These are phyloP conservation scores for Rhodamnia rubescens DNA, from an alignment of 345 rosid species.

Conservation along the genomic window DNA sequence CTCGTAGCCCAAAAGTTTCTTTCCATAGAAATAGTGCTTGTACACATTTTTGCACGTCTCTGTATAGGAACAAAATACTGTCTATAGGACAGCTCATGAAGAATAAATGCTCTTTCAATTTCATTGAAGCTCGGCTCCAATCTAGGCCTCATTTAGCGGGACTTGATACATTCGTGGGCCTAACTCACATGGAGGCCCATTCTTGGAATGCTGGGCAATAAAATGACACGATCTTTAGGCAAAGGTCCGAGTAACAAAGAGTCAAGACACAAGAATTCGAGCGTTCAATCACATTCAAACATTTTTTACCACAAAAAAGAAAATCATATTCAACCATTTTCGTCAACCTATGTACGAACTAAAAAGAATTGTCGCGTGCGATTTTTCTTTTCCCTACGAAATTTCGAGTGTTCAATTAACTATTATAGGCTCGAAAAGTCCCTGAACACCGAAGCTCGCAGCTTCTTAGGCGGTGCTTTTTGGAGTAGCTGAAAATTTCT, in stretches of 20 bases:
- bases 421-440: neutral
- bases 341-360: neutral
- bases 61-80: neutral
- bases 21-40: neutral
- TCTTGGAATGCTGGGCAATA: neutral
- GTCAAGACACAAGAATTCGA: neutral
- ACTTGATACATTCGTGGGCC: neutral
- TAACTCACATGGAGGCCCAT: neutral
- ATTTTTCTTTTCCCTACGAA: neutral
- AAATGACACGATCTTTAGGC: neutral
- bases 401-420: neutral
- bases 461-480: neutral
- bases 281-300: neutral
- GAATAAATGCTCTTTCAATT: neutral
- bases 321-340: neutral
- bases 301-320: neutral
- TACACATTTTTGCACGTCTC: neutral
- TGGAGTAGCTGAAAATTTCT: fast-evolving
- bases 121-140: neutral
- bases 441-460: neutral
- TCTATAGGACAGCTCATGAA: neutral
- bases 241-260: neutral
- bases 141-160: neutral
- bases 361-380: neutral
- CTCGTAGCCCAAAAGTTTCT: neutral